These are phyloP conservation scores for Filosporella fistucella DNA, from an alignment of 495 filamentous ascomycete genomes.

Conservation along the genomic window DNA sequence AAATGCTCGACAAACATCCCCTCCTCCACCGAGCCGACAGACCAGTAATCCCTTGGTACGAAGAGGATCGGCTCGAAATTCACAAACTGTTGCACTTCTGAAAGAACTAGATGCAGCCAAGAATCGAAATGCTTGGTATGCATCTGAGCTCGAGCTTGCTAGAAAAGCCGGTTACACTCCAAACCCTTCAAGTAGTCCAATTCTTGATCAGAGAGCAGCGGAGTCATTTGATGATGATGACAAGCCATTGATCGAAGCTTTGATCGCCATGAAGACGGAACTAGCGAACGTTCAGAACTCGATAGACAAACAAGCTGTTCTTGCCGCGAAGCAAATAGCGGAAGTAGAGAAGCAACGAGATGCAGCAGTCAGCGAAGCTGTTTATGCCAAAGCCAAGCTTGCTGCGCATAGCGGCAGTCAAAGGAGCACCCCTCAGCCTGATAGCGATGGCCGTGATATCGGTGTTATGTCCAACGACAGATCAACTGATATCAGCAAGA, in stretches of 20 bases:
- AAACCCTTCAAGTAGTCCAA: constrained; percentile 64
- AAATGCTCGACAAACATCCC: constrained; percentile 40
- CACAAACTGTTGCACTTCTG: constrained; percentile 57
- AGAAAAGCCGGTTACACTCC: constrained; percentile 81
- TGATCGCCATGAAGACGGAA: constrained; percentile 84
- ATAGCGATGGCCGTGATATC: constrained; percentile 50
- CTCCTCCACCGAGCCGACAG: constrained; percentile 46
- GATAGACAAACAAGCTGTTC: constrained; percentile 77
- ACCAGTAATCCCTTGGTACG: constrained; percentile 43
- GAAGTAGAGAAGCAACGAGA: constrained; percentile 92
- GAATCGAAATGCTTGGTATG: constrained; percentile 93
- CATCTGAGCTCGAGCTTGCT: constrained; percentile 87
- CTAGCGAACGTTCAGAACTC: constrained; percentile 79
- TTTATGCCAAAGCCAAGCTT: constrained; percentile 89
- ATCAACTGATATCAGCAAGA: constrained; percentile 70
- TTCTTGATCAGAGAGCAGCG: constrained; percentile 67
- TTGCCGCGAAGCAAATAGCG: constrained; percentile 83
- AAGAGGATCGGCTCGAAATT: constrained; percentile 47
- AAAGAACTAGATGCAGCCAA: constrained; percentile 81
- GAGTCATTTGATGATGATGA: constrained; percentile 88
- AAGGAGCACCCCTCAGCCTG: constrained; percentile 65
- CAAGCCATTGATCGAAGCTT: constrained; percentile 84
- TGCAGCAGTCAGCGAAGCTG: constrained; percentile 84
- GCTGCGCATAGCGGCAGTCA: constrained; percentile 76
- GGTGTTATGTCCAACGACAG: constrained; percentile 58